These are phyloP conservation scores for Hsuehochloa calcarea DNA, from an alignment of 176 grass and related monocot genomes.

Conservation along the genomic window DNA sequence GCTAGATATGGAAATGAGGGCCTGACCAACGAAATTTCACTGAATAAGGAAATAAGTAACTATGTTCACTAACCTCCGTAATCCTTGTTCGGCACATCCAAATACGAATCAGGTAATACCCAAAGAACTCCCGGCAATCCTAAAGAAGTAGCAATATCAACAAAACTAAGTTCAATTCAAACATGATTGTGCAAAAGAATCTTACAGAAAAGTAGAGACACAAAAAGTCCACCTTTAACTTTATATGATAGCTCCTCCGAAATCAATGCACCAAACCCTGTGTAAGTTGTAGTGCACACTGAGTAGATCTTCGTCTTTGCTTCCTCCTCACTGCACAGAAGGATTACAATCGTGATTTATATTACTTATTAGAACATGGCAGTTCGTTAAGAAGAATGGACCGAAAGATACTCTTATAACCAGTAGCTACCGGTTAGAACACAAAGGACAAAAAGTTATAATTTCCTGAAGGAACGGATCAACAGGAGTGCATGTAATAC, in stretches of 20 bases:
- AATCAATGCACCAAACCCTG: constrained; percentile 84
- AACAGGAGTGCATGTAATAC: neutral
- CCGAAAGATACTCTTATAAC: constrained; percentile 13
- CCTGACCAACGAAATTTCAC: neutral
- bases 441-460: neutral
- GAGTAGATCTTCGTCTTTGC: constrained; percentile 97
- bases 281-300: constrained; percentile 80
- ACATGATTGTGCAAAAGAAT: neutral
- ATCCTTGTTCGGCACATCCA: constrained; percentile 98
- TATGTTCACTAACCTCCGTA: constrained; percentile 69
- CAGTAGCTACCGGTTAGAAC: neutral
- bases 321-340: constrained; percentile 75
- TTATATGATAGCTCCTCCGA: constrained; percentile 94
- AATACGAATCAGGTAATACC: constrained; percentile 97
- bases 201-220: constrained; percentile 15
- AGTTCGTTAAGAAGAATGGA: neutral
- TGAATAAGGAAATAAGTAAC: neutral
- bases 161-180: constrained; percentile 6
- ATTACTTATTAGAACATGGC: neutral
- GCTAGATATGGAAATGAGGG: neutral
- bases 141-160: constrained; percentile 32
- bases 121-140: constrained; percentile 96
- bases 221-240: constrained; percentile 81
- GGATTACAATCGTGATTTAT: constrained; percentile 13
- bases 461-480: neutral